Conservation (phyloP, 2,329 filamentous ascomycete species). For the Orbilia blumenaviensis region DNA sequence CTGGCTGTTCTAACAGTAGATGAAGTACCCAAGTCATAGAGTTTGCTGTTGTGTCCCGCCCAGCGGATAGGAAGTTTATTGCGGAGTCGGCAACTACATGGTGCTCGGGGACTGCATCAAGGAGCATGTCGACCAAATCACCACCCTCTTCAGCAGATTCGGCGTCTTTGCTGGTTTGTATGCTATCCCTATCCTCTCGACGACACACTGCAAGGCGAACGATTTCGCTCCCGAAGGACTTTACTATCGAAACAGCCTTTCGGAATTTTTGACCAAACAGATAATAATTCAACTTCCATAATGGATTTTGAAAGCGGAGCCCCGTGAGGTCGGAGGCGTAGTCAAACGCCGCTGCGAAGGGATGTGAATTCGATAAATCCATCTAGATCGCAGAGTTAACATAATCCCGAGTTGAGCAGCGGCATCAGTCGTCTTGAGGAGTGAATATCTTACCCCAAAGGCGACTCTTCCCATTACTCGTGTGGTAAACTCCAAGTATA, state of each 20-base stretch:
- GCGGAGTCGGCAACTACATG: conserved; percentile 71
- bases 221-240: conserved; percentile 68
- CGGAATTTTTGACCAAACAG: conserved; percentile 66
- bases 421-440: background rate
- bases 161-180: background rate
- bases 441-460: conserved; percentile 65
- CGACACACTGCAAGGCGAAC: conserved; percentile 67
- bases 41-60: conserved; percentile 72
- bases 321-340: conserved; percentile 70
- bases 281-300: conserved; percentile 70
- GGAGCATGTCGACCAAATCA: conserved; percentile 70
- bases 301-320: conserved; percentile 72
- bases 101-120: conserved; percentile 68
- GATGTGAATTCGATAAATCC: conserved; percentile 72
- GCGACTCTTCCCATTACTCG: conserved; percentile 74
- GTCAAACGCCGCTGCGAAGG: conserved; percentile 71
- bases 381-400: conserved; percentile 62
- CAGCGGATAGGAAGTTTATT: conserved; percentile 73
- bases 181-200: conserved; percentile 58
- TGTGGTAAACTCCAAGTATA: conserved; percentile 72
- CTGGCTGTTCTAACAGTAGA: conserved; percentile 67
- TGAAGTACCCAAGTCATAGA: conserved; percentile 73
- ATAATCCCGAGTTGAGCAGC: background rate
- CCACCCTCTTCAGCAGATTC: conserved; percentile 59
- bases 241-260: conserved; percentile 65